Evolutionary conservation across 2,329 filamentous ascomycete genomes (phyloP), one percentile per base, ranked within the genome.

Genomic region (Pseudonectria foliicola): DNA sequence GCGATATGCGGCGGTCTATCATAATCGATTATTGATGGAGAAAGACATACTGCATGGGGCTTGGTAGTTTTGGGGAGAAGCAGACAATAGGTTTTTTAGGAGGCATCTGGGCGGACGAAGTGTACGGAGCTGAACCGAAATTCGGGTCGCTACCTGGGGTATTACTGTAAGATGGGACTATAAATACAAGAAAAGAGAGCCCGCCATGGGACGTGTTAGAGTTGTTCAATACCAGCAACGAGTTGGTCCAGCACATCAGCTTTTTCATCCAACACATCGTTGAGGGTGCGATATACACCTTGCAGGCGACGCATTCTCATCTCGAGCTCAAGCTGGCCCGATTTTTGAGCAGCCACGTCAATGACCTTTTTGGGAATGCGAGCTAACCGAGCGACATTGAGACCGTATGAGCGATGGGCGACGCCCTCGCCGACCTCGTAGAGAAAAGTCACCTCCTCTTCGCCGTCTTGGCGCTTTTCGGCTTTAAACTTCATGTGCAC

Each of bases 381-480:
- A 3, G 92, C 92, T 34, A 98, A 63, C 29, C 85, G 71, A 11
- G 92, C 92, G 14, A 96, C 92, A 58, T 96, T 96, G 38, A 98
- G 57, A 1, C 93, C 92, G 57, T 98, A 98, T 13, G 85, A 93
- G 5, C 92, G 75, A 67, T 96, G 89, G 7, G 92, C 90, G 10
- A 94, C 85, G 10, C 92, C 92, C 45, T 92, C 85, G 1, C 77
- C 83, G 2, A 95, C 82, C 56, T 95, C 87, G 56, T 98, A 98
- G 31, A 98, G 61, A 53, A 98, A 98, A 0, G 92, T 95, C 28
- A 98, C 82, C 29, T 94, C 82, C 44, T 87, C 77, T 24, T 85
- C 78, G 1, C 67, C 74, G 2, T 67, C 65, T 1, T 45, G 47
- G 6, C 54, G 57, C 5, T 47, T 56, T 8, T 61, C 60, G 2